Conservation (phyloP, 148 eudicot species). For the Drosera capensis region DNA sequence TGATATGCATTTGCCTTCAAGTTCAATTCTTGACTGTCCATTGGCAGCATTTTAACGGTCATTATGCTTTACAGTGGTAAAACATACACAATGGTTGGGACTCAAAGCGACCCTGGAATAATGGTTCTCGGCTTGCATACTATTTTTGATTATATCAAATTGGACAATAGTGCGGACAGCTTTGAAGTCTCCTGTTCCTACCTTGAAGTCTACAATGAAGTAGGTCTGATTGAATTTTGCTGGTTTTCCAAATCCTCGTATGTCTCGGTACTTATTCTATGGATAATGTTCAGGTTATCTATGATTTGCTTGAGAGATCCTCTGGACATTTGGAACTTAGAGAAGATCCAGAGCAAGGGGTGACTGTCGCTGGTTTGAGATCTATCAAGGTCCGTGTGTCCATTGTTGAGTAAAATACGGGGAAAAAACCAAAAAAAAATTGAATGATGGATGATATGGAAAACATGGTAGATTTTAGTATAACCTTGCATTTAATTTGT, state of each 20-base stretch:
- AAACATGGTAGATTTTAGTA: too few species aligned
- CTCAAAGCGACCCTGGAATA: slow-evolving; percentile 63
- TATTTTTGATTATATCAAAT: slow-evolving; percentile 49
- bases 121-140: slow-evolving; percentile 82
- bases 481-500: too few species aligned
- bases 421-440: too few species aligned
- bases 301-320: slow-evolving; percentile 82
- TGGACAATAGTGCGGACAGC: slow-evolving; percentile 33
- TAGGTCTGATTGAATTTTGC: slow-evolving; percentile 10
- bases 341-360: slow-evolving; percentile 80
- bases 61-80: slow-evolving; percentile 50
- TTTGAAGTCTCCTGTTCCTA: slow-evolving; percentile 73
- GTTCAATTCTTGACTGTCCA: not conserved
- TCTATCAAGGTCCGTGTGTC: slow-evolving; percentile 42
- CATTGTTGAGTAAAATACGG: not conserved
- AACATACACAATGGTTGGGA: slow-evolving; percentile 81
- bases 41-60: slow-evolving; percentile 5
- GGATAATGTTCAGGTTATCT: slow-evolving; percentile 48
- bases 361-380: slow-evolving; percentile 69
- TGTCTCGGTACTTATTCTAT: not conserved
- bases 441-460: too few species aligned
- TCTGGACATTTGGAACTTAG: slow-evolving; percentile 79
- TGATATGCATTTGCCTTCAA: not conserved
- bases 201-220: slow-evolving; percentile 92
- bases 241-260: not conserved